Evolutionary conservation across 2,329 filamentous ascomycete species (phyloP).

Genomic region (Talaromyces sp.): DNA sequence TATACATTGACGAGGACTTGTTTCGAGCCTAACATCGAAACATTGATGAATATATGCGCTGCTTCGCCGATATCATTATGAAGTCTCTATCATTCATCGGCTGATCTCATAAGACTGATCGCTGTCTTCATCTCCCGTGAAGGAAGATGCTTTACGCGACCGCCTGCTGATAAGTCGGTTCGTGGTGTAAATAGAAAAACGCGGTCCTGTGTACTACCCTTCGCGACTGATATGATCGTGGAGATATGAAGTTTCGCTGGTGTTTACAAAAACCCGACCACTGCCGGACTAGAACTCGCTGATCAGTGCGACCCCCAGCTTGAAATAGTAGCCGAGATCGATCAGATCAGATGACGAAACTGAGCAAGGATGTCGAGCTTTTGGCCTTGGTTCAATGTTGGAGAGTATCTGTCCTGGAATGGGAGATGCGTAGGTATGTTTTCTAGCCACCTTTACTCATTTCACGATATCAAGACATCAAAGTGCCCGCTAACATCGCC

Average conservation of each 20-base stretch:
- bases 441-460: not conserved
- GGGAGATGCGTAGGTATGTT: not conserved
- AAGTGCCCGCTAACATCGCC: not conserved
- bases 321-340: slow-evolving; percentile 1
- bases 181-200: slow-evolving; percentile 3
- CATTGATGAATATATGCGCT: not conserved
- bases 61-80: not conserved
- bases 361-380: not conserved
- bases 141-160: not conserved
- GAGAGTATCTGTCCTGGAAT: not conserved
- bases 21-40: not conserved
- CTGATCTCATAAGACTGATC: not conserved
- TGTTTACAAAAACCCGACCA: not conserved
- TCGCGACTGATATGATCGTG: not conserved
- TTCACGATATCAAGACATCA: not conserved
- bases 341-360: not conserved
- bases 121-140: not conserved
- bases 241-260: not conserved
- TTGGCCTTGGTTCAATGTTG: not conserved
- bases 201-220: not conserved
- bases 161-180: not conserved
- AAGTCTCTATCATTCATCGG: too few relatives aligned
- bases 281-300: not conserved
- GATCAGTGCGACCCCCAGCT: not conserved
- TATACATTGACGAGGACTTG: not conserved